Evolutionary conservation across 2,329 filamentous ascomycete genomes (phyloP), one percentile per base, ranked within the genome.

Genomic region (Cadophora luteo-olivacea): DNA sequence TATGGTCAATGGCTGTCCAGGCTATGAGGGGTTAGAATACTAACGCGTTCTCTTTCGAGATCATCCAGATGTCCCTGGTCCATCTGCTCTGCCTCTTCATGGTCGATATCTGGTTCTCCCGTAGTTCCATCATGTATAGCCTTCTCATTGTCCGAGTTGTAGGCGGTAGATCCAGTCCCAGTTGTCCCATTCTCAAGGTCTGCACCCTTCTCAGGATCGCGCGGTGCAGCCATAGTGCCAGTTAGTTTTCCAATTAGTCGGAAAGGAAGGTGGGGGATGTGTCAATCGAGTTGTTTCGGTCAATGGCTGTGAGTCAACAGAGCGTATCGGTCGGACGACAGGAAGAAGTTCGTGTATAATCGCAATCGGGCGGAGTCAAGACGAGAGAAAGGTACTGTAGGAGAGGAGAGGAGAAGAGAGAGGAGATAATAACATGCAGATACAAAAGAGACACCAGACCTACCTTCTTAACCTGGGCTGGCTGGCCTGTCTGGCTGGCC

Each of bases 41-140:
- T 22, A 36, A 73, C 75, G 65, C 71, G 64, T 68, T 70, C 63
- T 60, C 73, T 73, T 33, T 61, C 71, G 9, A 77, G 66, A 69
- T 77, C 75, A 14, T 73, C 67, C 24, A 72, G 24, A 66, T 77
- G 73, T 9, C 69, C 75, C 19, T 65, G 52, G 48, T 76, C 73
- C 74, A 77, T 75, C 45, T 68, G 64, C 66, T 77, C 75, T 7
- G 74, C 72, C 38, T 75, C 73, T 41, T 75, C 73, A 62, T 77
- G 75, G 19, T 72, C 74, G 9, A 64, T 64, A 45, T 77, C 76
- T 25, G 75, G 72, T 16, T 73, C 64, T 1, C 70, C 72, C 24
- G 58, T 69, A 9, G 72, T 68, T 12, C 65, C 70, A 51, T 73
- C 70, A 11, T 45, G 57, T 8, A 65, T 11, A 29, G 61, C 62